Conservation (phyloP, 2,329 filamentous ascomycete species). For the Eurotiales sp. region DNA sequence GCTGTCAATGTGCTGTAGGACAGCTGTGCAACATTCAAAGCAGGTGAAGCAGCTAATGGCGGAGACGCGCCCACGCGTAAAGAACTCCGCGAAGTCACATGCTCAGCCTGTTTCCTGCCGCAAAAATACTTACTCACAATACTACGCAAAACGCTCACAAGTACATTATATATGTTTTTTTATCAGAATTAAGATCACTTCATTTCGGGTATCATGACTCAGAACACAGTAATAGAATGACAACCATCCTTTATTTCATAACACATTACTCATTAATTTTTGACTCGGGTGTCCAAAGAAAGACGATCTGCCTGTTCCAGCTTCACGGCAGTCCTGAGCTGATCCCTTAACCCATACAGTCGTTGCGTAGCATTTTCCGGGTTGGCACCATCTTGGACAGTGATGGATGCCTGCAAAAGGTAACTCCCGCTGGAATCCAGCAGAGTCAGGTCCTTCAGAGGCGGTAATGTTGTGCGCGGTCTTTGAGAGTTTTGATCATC, state of each 20-base stretch:
- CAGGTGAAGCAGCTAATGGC: neutral
- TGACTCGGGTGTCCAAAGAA: constrained; percentile 58
- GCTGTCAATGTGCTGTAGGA: too few relatives aligned
- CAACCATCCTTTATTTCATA: neutral
- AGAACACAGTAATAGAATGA: constrained; percentile 13
- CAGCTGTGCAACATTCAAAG: too few relatives aligned
- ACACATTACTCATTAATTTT: constrained; percentile 36
- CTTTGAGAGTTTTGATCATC: constrained; percentile 26
- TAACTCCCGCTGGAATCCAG: constrained; percentile 57
- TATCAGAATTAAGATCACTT: neutral
- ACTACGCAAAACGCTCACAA: neutral
- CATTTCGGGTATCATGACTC: constrained; percentile 13
- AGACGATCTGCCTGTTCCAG: constrained; percentile 57
- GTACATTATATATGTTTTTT: neutral
- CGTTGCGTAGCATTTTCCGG: constrained; percentile 53
- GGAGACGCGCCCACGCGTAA: constrained; percentile 15
- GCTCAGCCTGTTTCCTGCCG: constrained; percentile 15
- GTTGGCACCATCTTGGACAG: constrained; percentile 54
- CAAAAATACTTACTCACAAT: neutral
- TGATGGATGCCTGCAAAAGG: constrained; percentile 56
- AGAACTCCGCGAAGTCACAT: constrained; percentile 38
- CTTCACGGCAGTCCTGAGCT: constrained; percentile 54
- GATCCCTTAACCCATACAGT: constrained; percentile 52
- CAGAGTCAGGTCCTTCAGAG: constrained; percentile 44
- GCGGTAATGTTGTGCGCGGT: constrained; percentile 40